Base-by-base conservation (phyloP, 139 green algal genomes). In the Monoraphidium neglectum region DNA sequence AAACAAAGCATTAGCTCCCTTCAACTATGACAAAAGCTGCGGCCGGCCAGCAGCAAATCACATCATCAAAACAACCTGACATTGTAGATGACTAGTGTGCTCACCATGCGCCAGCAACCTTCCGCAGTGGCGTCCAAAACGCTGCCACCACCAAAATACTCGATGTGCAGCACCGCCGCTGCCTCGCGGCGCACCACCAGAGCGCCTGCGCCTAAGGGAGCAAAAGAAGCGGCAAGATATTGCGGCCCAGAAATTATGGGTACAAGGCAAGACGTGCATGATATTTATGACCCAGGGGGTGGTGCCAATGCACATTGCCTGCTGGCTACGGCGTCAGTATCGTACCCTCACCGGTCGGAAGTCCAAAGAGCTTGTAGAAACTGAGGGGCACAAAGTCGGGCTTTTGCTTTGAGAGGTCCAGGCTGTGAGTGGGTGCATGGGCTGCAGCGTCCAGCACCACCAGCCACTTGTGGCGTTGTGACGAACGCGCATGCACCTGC, bases 331-430 rank as follows among this genome's bases (percentile, higher is more conserved):
- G 12, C 8, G n/a, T 15, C 40, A n/a, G 23, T 69, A 69, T 4
- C 62, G 46, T 12, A 43, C 8, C 23, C 3, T 56, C 36, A 49
- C 87, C 88, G 0, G 90, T 90, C 8, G 90, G 90, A 72, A 85
- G 92, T 5, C 88, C 90, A 64, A 94, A 92, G 65, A 94, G 83
- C 82, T 94, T 94, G 87, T 91, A 93, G 76, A 95, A 95, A 12
- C 80, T 86, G 15, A 95, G 46, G 24, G 83, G 62, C 33, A 93
- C 84, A 76, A 92, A 95, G 74, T 95, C 90, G 16, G 87, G 77
- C 36, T 78, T 72, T 3, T 80, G 28, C 35, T 83, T 24, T 1
- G 59, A 72, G 28, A 95, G 83, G 86, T 93, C 80, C 26, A 94
- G 87, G 0, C 82, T 78, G 64, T 92, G 85, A 1, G 82, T 92